Conservation (phyloP, 2,329 filamentous ascomycete genomes). For the Talaromyces sp. region DNA sequence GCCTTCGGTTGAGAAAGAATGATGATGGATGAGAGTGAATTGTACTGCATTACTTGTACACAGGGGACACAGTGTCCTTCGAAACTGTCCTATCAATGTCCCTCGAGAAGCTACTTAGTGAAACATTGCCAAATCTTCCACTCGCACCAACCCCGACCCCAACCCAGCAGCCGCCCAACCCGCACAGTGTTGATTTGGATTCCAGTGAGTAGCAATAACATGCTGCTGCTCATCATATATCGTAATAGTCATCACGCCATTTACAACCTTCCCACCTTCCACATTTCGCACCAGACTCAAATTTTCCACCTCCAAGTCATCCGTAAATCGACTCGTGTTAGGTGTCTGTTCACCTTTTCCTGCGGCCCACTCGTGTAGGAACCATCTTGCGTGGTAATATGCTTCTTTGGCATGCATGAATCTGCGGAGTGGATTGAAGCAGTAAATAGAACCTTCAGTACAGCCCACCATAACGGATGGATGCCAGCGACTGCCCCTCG, state of each 20-base stretch:
- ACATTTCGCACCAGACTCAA: constrained; percentile 32
- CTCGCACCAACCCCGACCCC: constrained; percentile 62
- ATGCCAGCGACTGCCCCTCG: constrained; percentile 45
- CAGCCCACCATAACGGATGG: constrained; percentile 53
- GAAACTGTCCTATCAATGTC: not conserved
- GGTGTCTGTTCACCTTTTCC: constrained; percentile 26
- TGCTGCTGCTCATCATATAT: constrained; percentile 62
- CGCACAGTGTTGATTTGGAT: constrained; percentile 62
- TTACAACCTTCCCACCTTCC: constrained; percentile 31
- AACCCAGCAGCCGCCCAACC: constrained; percentile 65
- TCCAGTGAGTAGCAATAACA: constrained; percentile 63
- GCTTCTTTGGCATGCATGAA: constrained; percentile 49
- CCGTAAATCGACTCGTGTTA: constrained; percentile 42
- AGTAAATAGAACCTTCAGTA: constrained; percentile 50
- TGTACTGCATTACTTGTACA: not conserved
- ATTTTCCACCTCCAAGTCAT: constrained; percentile 43
- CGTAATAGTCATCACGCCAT: constrained; percentile 35
- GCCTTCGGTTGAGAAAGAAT: too few species aligned
- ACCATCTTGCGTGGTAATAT: constrained; percentile 56
- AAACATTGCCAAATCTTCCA: constrained; percentile 59
- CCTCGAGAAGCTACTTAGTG: not conserved
- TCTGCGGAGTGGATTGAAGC: constrained; percentile 51
- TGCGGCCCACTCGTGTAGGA: constrained; percentile 54
- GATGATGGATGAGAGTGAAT: not conserved
- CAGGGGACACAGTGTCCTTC: too few species aligned